Evolutionary conservation across 2,329 filamentous ascomycete species (phyloP).

Genomic region (Cytospora piceae): DNA sequence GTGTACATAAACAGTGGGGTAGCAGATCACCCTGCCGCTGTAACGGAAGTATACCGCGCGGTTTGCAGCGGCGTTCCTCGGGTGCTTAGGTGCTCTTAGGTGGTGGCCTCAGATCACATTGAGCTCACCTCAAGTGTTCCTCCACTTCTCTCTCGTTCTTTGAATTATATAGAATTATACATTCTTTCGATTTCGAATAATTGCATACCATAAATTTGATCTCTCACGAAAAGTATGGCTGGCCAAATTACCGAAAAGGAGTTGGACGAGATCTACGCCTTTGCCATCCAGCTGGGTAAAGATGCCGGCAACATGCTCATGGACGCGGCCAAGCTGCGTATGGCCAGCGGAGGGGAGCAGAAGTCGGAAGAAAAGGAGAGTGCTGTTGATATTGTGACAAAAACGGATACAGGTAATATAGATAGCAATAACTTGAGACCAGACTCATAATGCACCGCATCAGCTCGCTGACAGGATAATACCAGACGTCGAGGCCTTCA

Average conservation of each 20-base stretch:
- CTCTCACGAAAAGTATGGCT: not conserved
- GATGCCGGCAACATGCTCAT: slow-evolving; percentile 71
- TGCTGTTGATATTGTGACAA: slow-evolving; percentile 76
- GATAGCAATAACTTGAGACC: not conserved
- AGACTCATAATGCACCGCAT: not conserved
- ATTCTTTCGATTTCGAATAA: not conserved
- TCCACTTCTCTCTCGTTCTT: not conserved
- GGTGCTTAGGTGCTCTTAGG: not conserved
- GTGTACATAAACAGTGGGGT: slow-evolving; percentile 8
- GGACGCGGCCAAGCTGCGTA: slow-evolving; percentile 62
- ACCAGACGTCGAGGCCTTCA: slow-evolving; percentile 72
- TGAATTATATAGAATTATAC: not conserved
- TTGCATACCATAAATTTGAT: not conserved
- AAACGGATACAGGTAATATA: slow-evolving; percentile 69
- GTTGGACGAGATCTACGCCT: slow-evolving; percentile 68
- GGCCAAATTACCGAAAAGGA: slow-evolving; percentile 44
- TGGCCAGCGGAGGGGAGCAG: slow-evolving; percentile 37
- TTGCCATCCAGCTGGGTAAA: slow-evolving; percentile 71
- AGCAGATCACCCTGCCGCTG: slow-evolving; percentile 15
- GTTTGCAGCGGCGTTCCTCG: slow-evolving; percentile 23
- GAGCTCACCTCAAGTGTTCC: not conserved
- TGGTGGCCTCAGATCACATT: not conserved
- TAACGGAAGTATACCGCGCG: slow-evolving; percentile 27
- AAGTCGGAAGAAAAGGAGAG: slow-evolving; percentile 69
- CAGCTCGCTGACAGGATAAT: slow-evolving; percentile 3